phyloP scores from a whole-genome alignment of 2,329 filamentous ascomycete species.

The Colletotrichum trifolii region DNA sequence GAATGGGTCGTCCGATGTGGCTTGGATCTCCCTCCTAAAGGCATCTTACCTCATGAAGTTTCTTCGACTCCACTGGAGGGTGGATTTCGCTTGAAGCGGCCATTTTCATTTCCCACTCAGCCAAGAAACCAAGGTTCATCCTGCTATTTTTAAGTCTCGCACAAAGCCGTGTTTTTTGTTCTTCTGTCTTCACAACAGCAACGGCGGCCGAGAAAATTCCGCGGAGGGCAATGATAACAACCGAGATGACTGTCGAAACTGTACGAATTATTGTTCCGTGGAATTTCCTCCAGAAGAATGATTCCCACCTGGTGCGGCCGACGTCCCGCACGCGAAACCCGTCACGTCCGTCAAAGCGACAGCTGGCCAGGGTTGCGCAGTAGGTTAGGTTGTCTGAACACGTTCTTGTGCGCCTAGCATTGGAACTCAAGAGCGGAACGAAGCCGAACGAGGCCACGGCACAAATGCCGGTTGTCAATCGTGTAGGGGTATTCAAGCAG shows the following conservation, averaged over 20 bases:
- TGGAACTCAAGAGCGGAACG: too few relatives aligned
- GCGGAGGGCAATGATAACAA: conserved; percentile 8
- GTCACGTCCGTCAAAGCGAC: too few relatives aligned
- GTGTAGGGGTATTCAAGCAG: too few relatives aligned
- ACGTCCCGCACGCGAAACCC: too few relatives aligned
- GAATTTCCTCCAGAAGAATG: neutral
- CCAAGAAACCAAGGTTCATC: conserved; percentile 22
- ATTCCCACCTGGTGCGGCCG: too few relatives aligned
- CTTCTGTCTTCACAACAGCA: conserved; percentile 9
- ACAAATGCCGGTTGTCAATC: too few relatives aligned
- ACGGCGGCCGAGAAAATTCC: conserved; percentile 16
- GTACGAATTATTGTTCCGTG: neutral
- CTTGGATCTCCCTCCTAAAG: conserved; percentile 22
- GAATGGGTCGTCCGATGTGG: conserved; percentile 32
- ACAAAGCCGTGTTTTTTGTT: conserved; percentile 1
- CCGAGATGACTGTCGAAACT: conserved; percentile 13
- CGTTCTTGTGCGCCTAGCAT: too few relatives aligned
- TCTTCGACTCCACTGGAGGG: conserved; percentile 10
- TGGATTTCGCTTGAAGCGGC: conserved; percentile 23
- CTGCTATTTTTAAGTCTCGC: conserved; percentile 20
- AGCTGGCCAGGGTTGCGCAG: too few relatives aligned
- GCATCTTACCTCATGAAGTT: conserved; percentile 19
- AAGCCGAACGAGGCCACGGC: too few relatives aligned
- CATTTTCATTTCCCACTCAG: conserved; percentile 30
- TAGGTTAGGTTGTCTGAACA: too few relatives aligned